A percentile compares a stretch with the other conserved stretches of the same genome.
Conservation (phyloP, 306 rosid species). For the Trichosanthes cucumerina region DNA sequence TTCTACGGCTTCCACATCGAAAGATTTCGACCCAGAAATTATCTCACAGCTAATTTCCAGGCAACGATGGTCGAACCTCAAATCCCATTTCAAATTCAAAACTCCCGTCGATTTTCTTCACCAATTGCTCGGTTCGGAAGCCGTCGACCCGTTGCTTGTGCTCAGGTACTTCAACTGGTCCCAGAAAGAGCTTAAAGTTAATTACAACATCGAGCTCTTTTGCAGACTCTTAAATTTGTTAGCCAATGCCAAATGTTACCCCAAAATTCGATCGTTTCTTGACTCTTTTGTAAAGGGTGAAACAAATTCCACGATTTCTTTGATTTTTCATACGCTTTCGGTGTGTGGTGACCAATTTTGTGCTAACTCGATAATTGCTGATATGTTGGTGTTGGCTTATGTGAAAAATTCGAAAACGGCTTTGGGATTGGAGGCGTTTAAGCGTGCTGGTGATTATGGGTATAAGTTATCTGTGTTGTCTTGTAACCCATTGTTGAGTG, state of each 20-base stretch:
- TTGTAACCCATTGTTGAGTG: constrained; percentile 55
- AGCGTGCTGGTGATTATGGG: constrained; percentile 52
- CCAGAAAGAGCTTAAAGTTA: constrained; percentile 31
- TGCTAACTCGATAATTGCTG: constrained; percentile 35
- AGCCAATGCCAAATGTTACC: constrained; percentile 37
- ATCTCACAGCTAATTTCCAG: constrained; percentile 52
- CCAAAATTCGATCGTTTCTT: constrained; percentile 46
- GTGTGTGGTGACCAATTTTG: constrained; percentile 14
- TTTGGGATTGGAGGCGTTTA: constrained; percentile 45
- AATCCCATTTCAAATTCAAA: constrained; percentile 32
- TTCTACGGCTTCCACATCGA: constrained; percentile 15
- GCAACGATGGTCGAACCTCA: constrained; percentile 65
- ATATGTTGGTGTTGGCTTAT: constrained; percentile 55
- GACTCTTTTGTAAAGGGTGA: constrained; percentile 41
- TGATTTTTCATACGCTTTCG: constrained; percentile 41
- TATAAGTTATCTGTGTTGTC: constrained; percentile 37
- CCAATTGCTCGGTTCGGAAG: constrained; percentile 33
- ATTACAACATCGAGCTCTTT: constrained; percentile 38
- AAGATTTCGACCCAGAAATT: constrained; percentile 13
- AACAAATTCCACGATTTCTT: constrained; percentile 30
- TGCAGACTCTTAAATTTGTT: constrained; percentile 39
- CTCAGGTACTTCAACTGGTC: constrained; percentile 66
- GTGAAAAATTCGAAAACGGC: constrained; percentile 30
- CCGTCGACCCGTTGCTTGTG: constrained; percentile 39
- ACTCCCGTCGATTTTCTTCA: constrained; percentile 34